A percentile compares a stretch with the other conserved stretches of the same genome.
Evolutionary conservation across 2,329 filamentous ascomycete genomes (phyloP).

Genomic region (Botrytis paeoniae): DNA sequence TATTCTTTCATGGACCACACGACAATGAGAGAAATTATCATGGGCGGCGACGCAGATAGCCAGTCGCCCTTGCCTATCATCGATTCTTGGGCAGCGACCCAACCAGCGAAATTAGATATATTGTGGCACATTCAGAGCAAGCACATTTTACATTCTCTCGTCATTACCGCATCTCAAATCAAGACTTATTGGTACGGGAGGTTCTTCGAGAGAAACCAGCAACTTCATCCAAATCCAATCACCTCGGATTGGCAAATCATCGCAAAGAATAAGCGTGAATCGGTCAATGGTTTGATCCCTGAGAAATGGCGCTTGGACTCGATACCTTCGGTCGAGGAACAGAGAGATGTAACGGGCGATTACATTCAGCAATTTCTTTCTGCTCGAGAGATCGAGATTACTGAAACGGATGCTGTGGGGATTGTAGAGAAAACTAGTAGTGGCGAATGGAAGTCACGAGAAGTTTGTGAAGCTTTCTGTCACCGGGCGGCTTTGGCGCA

Average conservation of each 20-base stretch:
- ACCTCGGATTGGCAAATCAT: conserved; percentile 46
- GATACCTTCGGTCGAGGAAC: conserved; percentile 42
- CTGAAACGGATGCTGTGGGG: conserved; percentile 55
- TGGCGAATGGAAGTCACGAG: conserved; percentile 55
- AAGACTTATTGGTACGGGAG: conserved; percentile 1
- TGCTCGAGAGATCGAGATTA: conserved; percentile 55
- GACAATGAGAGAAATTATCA: background rate
- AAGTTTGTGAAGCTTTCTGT: conserved; percentile 52
- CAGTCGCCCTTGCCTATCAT: conserved; percentile 1
- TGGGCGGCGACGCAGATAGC: background rate
- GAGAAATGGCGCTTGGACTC: conserved; percentile 51
- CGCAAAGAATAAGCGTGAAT: conserved; percentile 52
- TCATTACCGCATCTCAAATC: background rate
- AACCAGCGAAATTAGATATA: conserved; percentile 1
- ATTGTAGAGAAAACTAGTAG: conserved; percentile 53
- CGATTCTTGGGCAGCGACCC: background rate
- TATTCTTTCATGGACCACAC: background rate
- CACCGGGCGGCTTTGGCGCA: conserved; percentile 54
- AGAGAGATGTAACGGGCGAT: conserved; percentile 53
- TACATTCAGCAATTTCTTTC: conserved; percentile 56
- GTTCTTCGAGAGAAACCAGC: background rate
- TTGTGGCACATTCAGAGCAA: background rate
- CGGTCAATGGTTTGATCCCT: conserved; percentile 53
- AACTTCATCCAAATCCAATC: background rate
- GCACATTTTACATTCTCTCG: conserved; percentile 6